Evolutionary conservation across 179 eudicot species (phyloP).

Genomic region (Nepenthes alata): DNA sequence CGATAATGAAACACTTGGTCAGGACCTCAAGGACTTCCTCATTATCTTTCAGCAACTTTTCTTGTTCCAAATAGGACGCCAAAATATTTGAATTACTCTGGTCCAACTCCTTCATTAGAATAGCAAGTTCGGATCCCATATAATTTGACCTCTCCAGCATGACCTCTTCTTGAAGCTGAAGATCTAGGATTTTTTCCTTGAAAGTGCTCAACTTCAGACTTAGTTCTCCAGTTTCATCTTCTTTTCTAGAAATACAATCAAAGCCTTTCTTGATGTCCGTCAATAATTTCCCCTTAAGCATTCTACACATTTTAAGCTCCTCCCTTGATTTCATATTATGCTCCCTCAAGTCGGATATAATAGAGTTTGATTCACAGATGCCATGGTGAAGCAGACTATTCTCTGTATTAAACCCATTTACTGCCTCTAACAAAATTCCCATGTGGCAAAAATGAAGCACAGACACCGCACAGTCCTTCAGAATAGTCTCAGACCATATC

Average conservation of each 20-base stretch:
- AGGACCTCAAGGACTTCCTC: constrained; percentile 29
- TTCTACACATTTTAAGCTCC: constrained; percentile 59
- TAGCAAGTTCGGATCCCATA: constrained; percentile 55
- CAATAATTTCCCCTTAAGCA: constrained; percentile 49
- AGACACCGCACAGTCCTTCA: constrained; percentile 64
- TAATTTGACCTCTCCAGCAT: constrained; percentile 58
- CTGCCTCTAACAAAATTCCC: constrained; percentile 60
- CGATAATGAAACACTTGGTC: constrained; percentile 38
- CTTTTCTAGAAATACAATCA: constrained; percentile 52
- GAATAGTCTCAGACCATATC: constrained; percentile 65
- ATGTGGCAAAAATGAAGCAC: constrained; percentile 73
- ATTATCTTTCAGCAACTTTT: constrained; percentile 31
- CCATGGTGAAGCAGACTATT: constrained; percentile 58
- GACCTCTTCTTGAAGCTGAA: constrained; percentile 63
- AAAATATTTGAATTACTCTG: constrained; percentile 25
- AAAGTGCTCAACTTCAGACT: constrained; percentile 38
- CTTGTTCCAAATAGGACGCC: constrained; percentile 41
- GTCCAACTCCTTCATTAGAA: constrained; percentile 48
- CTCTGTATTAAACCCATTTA: constrained; percentile 56
- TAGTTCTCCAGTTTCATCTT: constrained; percentile 45
- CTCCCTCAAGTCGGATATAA: constrained; percentile 48
- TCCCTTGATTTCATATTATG: constrained; percentile 41
- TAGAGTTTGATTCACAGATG: constrained; percentile 51
- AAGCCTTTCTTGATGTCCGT: constrained; percentile 56
- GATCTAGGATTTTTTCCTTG: constrained; percentile 41